Evolutionary conservation across 176 grass and related monocot genomes (phyloP), one percentile per base, ranked within the genome.

Genomic region (Bolboschoenus planiculmis): DNA sequence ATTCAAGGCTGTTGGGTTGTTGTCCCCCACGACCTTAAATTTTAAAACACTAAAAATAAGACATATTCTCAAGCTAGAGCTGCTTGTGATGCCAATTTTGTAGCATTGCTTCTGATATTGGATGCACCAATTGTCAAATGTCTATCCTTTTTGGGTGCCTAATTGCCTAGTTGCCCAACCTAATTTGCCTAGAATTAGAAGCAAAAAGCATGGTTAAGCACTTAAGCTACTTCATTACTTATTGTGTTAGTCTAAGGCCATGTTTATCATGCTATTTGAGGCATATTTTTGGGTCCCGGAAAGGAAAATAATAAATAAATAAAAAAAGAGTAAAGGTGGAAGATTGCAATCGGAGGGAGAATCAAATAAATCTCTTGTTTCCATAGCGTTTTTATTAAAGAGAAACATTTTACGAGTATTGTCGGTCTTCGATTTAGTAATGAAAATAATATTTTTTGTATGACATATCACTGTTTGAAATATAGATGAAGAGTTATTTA

Each of bases 1-100:
- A n/a, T n/a, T 37, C 23, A 40, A 50, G 26, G 5, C 26, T 76
- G 44, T 20, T 76, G 26, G 71, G 71, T 43, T 76, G 71, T 43
- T 76, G 71, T 51, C 26, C 43, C 71, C 44, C 71, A 51, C 51
- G 26, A 76, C 31, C 71, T 76, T 13, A 18, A 76, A 76, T 76
- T 76, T 3, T 0, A 76, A 47, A 76, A 76, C 40, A 30, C 9
- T 15, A 50, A 50, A 7, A 26, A 9, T 24, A n/a, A n/a, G n/a
- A n/a, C 10, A 53, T n/a, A 66, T 66, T 47, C n/a, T 73, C 0
- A 3, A 7, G n/a, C 21, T 66, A 10, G 44, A 44, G 67, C 48
- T 48, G 43, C 26, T 7, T 76, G 71, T 76, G 43, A 51, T 48
- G 44, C 43, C 23, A 15, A 47, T 30, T 48, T 48, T 21, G 20